Evolutionary conservation across 169 alveolate species (phyloP).

Genomic region (Plasmodium inui): DNA sequence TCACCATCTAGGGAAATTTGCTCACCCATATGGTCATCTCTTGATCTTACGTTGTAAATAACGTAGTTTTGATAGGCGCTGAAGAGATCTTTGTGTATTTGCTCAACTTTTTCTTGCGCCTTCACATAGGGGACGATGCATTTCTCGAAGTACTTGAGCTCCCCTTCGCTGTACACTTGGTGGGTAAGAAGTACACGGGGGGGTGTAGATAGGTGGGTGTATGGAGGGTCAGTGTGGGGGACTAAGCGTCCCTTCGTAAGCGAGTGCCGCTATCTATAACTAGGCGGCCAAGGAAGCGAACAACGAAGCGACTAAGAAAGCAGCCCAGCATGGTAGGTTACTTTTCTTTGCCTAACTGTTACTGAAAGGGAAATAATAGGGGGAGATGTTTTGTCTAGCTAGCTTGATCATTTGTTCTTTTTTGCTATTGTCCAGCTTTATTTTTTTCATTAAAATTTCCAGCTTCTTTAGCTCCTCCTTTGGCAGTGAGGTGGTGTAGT

Average conservation of each 20-base stretch:
- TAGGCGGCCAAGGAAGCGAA: background rate
- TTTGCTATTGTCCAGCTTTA: slow-evolving; percentile 33
- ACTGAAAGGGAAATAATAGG: slow-evolving; percentile 38
- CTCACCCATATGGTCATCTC: background rate
- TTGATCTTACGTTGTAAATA: slow-evolving; percentile 45
- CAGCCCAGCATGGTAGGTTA: background rate
- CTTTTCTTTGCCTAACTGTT: slow-evolving; percentile 30
- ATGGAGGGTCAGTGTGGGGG: background rate
- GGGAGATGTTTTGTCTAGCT: slow-evolving; percentile 50
- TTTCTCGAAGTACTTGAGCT: slow-evolving; percentile 34
- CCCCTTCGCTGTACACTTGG: slow-evolving; percentile 69
- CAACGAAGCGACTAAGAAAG: background rate
- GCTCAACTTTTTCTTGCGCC: slow-evolving; percentile 35
- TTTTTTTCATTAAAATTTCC: slow-evolving; percentile 21
- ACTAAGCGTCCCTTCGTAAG: background rate
- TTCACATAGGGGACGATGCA: slow-evolving; percentile 53
- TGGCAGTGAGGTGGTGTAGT: background rate
- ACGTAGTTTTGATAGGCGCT: slow-evolving; percentile 51
- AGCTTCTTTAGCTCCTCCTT: slow-evolving; percentile 46
- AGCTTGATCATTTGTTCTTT: slow-evolving; percentile 42
- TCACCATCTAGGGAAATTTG: background rate
- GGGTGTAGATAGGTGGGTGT: background rate
- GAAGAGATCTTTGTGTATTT: slow-evolving; percentile 26
- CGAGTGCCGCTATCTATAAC: background rate
- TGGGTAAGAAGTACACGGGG: background rate